phyloP scores from a whole-genome alignment of 768 basidiomycete species.

The Coprinopsis strossmayeri region DNA sequence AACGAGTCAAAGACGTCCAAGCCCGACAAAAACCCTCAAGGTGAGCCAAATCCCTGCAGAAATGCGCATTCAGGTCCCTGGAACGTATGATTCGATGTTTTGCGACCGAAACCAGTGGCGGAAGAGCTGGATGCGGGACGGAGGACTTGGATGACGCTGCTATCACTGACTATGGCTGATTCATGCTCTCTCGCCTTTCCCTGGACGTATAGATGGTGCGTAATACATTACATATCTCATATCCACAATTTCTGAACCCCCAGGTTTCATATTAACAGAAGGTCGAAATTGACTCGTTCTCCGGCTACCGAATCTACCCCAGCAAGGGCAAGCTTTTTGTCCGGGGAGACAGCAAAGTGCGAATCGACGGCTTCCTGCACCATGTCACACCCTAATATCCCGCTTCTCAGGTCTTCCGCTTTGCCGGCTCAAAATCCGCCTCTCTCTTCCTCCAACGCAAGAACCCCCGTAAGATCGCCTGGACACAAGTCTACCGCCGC shows the following conservation, averaged over 20 bases:
- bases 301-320: conserved; percentile 96
- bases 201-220: conserved; percentile 37
- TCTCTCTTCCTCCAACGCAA: conserved; percentile 99
- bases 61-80: not conserved
- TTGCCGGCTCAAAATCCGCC: conserved; percentile 85
- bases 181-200: conserved; percentile 11
- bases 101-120: not conserved
- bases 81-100: not conserved
- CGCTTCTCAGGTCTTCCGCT: conserved; percentile 80
- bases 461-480: conserved; percentile 99
- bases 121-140: conserved; percentile 34
- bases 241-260: conserved; percentile 13
- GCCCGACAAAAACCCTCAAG: conserved; percentile 14
- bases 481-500: conserved; percentile 90
- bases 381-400: not conserved
- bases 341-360: conserved; percentile 91
- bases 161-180: not conserved
- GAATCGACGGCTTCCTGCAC: conserved; percentile 12
- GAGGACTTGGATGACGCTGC: conserved; percentile 29
- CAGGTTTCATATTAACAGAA: conserved; percentile 47
- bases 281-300: conserved; percentile 98
- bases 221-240: conserved; percentile 7
- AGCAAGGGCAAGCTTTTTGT: conserved; percentile 95
- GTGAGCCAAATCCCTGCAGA: conserved; percentile 12
- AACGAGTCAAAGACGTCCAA: conserved; percentile 10